Evolutionary conservation across 192 early-diverging fungal genomes (phyloP).

Genomic region (Powellomyces hirtus): DNA sequence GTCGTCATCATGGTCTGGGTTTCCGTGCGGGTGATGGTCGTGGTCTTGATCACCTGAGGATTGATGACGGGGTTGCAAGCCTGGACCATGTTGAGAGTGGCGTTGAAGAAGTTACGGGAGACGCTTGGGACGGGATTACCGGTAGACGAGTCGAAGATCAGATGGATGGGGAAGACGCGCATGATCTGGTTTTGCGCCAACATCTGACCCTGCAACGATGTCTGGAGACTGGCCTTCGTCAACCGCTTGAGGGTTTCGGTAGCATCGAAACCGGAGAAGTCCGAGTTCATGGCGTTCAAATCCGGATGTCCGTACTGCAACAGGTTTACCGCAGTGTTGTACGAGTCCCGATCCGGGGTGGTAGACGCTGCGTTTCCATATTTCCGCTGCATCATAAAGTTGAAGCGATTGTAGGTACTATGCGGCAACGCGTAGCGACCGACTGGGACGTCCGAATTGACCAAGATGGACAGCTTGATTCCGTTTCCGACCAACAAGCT

Average conservation of each 20-base stretch:
- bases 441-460: constrained; percentile 5
- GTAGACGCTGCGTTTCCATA: not conserved
- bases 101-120: constrained; percentile 23
- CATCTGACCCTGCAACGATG: constrained; percentile 32
- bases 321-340: constrained; percentile 26
- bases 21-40: no score
- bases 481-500: constrained; percentile 1
- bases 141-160: constrained; percentile 24
- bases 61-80: constrained; percentile 16
- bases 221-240: not conserved
- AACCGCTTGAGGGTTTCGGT: constrained; percentile 16
- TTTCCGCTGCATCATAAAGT: no score
- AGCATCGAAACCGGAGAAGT: constrained; percentile 30
- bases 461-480: constrained; percentile 21
- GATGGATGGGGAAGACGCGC: constrained; percentile 30
- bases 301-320: constrained; percentile 38
- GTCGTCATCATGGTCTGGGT: no score
- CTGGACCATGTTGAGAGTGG: constrained; percentile 21
- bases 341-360: not conserved
- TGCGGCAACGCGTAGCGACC: not conserved
- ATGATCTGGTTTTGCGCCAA: constrained; percentile 20
- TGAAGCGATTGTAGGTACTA: not conserved
- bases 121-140: constrained; percentile 24
- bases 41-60: no score
- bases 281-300: constrained; percentile 6